A percentile compares a stretch with the other conserved stretches of the same genome.
These are phyloP conservation scores for Karstenula rhodostoma DNA, from an alignment of 2,329 filamentous ascomycete species.

Conservation along the genomic window DNA sequence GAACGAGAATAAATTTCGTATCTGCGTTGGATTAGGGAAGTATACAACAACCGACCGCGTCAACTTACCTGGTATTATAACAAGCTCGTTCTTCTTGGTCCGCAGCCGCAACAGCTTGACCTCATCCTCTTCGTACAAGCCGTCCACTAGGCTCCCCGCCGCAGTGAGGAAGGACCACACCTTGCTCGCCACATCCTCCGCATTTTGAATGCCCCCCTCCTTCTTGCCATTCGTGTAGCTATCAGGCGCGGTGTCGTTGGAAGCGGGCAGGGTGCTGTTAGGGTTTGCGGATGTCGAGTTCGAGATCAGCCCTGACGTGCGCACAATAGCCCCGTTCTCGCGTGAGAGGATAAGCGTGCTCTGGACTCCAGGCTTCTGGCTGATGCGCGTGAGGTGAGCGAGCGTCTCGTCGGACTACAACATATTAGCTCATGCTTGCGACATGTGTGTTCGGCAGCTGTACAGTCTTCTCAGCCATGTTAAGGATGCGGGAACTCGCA, in stretches of 20 bases:
- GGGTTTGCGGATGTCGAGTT: constrained; percentile 62
- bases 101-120: constrained; percentile 77
- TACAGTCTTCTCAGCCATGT: constrained; percentile 4
- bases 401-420: constrained; percentile 65
- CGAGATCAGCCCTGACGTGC: constrained; percentile 74
- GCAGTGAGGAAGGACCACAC: constrained; percentile 78
- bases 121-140: constrained; percentile 79
- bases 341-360: constrained; percentile 79
- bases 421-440: constrained; percentile 12
- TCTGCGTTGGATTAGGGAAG: constrained; percentile 55
- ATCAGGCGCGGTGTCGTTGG: constrained; percentile 40
- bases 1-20: constrained; percentile 77
- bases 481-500: background rate
- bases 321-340: constrained; percentile 75
- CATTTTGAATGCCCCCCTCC: constrained; percentile 62
- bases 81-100: constrained; percentile 85
- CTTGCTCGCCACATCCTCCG: constrained; percentile 77
- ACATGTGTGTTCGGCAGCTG: background rate
- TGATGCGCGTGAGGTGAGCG: constrained; percentile 71
- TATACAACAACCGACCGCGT: background rate
- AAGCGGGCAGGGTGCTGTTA: constrained; percentile 49
- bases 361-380: constrained; percentile 80
- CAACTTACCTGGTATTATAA: constrained; percentile 72
- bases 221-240: constrained; percentile 45
- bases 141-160: constrained; percentile 74